Percentiles rank a stretch among this genome's conserved stretches.
Conservation (phyloP, 306 rosid genomes). For the Vigna mungo region DNA sequence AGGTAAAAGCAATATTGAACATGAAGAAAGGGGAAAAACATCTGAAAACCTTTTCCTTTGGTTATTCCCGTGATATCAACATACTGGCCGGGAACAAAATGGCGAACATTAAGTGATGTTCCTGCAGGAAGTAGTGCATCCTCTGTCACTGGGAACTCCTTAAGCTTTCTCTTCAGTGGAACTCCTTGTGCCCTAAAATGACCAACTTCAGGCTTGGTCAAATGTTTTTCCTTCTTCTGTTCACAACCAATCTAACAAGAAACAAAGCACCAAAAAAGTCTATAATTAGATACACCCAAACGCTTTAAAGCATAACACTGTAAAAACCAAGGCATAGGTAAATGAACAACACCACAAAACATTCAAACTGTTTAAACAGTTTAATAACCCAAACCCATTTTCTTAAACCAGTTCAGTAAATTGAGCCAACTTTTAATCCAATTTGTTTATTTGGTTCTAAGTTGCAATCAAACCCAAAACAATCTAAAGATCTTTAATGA, state of each 20-base stretch:
- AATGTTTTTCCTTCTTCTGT: conserved; percentile 92
- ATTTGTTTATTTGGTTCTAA: neutral
- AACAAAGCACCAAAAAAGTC: conserved; percentile 46
- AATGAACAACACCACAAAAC: neutral
- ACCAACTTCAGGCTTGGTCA: conserved; percentile 94
- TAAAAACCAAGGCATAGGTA: neutral
- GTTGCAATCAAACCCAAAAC: neutral
- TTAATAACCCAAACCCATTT: conserved; percentile 4
- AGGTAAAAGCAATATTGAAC: conserved; percentile 1
- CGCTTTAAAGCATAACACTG: neutral
- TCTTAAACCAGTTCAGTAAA: neutral
- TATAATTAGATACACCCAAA: conserved; percentile 44
- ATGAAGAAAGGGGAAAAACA: conserved; percentile 41
- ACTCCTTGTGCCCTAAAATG: conserved; percentile 99
- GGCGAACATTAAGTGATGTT: conserved; percentile 80
- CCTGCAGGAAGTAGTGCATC: conserved; percentile 97
- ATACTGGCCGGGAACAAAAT: conserved; percentile 95
- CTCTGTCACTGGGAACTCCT: conserved; percentile 90
- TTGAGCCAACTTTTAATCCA: neutral
- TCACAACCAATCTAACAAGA: conserved; percentile 98
- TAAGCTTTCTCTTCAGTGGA: conserved; percentile 85
- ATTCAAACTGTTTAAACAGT: neutral
- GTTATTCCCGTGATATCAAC: conserved; percentile 88
- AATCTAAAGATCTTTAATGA: neutral
- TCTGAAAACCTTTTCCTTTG: conserved; percentile 97